Evolutionary conservation across 257 asterid species (phyloP), one percentile per base, ranked within the genome.

Genomic region (Cynanchum wilfordii): DNA sequence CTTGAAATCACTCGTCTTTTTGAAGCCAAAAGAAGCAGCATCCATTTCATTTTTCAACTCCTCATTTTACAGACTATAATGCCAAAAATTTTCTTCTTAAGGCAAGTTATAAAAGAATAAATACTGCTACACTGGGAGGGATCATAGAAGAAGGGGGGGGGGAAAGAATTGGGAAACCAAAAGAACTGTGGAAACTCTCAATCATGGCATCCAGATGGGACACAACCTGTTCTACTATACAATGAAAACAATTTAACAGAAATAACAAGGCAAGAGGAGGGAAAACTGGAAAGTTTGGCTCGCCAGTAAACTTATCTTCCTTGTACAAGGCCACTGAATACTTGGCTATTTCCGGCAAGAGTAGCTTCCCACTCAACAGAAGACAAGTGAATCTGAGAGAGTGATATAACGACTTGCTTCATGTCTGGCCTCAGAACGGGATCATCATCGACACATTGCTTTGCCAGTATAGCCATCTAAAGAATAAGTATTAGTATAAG

Each of bases 281-380:
- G 65, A 64, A 64, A 22, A 33, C 6, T 54, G 36, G 51, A 33
- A 30, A 27, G 4, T 5, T 49, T 24, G 6, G 27, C 47, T 60
- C 20, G 29, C n/a, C 65, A 13, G 15, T 16, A 27, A 20, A 36
- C 75, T 49, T 83, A 94, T 87, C 99, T 83, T 69, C 99, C 99
- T 77, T 90, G 98, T 58, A 95, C 98, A 72, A 95, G 96, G 38
- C 96, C 98, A 16, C 99, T 95, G 87, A 95, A 95, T 24, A 95
- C 89, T 84, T 91, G 99, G 82, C 99, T 91, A 81, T 89, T 94
- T 56, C 99, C 99, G 17, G 99, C 96, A 72, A 95, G 99, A 64
- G 98, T 95, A 51, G 99, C 99, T 89, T 95, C 99, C 99, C 98
- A 95, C 82, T 95, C 98, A 5, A 92, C 83, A 3, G 99, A 95